Conservation (phyloP, 306 rosid genomes). For the Lotus japonicus region DNA sequence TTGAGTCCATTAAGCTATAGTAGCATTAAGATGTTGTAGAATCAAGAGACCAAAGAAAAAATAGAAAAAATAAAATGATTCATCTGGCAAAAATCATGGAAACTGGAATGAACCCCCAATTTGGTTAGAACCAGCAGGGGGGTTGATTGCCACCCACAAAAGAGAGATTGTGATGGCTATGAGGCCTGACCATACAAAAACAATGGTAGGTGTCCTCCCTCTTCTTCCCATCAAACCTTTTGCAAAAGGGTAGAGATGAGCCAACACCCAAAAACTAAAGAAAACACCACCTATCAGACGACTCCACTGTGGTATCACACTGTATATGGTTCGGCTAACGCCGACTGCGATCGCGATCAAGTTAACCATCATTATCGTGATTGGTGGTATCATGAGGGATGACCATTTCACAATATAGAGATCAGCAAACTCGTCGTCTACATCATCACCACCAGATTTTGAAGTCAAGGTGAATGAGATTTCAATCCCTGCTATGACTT, state of each 20-base stretch:
- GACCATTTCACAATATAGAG: conserved; percentile 78
- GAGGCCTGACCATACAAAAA: conserved; percentile 93
- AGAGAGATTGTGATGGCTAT: conserved; percentile 84
- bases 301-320: conserved; percentile 86
- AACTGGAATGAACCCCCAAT: conserved; percentile 91
- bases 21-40: neutral
- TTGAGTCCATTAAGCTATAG: neutral
- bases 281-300: conserved; percentile 76
- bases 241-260: conserved; percentile 88
- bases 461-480: conserved; percentile 90
- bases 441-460: conserved; percentile 78
- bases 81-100: conserved; percentile 44
- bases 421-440: conserved; percentile 77
- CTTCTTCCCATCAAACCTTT: conserved; percentile 94
- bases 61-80: neutral
- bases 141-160: conserved; percentile 86
- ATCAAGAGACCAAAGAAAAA: neutral
- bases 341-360: conserved; percentile 82
- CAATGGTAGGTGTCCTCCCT: conserved; percentile 96
- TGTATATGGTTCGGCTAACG: conserved; percentile 79
- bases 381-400: conserved; percentile 80
- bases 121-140: conserved; percentile 56
- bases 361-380: conserved; percentile 80
- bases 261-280: conserved; percentile 93
- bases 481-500: conserved; percentile 84